phyloP scores from a whole-genome alignment of 2,329 filamentous ascomycete species.

The Thermothelomyces thermophilus region DNA sequence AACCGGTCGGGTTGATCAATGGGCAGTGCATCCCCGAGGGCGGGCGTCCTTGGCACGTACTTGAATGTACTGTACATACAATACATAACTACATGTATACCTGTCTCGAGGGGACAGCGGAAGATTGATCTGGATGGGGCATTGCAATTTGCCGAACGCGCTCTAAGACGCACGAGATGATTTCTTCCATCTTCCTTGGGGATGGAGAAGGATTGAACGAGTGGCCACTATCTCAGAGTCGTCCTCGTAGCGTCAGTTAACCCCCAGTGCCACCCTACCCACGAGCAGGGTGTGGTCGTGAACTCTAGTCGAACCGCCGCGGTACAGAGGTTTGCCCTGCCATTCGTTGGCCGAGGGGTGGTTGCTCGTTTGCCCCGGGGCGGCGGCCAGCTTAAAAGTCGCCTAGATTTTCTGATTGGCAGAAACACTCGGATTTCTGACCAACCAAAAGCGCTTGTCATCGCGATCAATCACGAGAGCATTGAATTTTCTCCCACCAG shows the following conservation, averaged over 20 bases:
- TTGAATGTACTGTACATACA: too few relatives aligned
- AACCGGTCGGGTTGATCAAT: background rate
- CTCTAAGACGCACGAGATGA: too few relatives aligned
- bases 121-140: too few relatives aligned
- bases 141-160: too few relatives aligned
- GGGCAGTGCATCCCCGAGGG: too few relatives aligned
- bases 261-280: slow-evolving; percentile 20
- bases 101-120: too few relatives aligned
- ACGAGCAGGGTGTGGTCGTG: slow-evolving; percentile 7
- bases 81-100: too few relatives aligned
- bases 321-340: background rate
- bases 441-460: slow-evolving; percentile 14
- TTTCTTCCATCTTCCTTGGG: too few relatives aligned
- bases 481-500: background rate
- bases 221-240: too few relatives aligned
- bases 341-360: slow-evolving; percentile 12
- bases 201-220: too few relatives aligned
- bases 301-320: slow-evolving; percentile 18
- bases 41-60: too few relatives aligned
- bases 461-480: background rate
- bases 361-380: slow-evolving; percentile 1
- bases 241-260: background rate
- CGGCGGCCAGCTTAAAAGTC: background rate
- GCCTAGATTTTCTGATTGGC: slow-evolving; percentile 24
- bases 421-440: slow-evolving; percentile 14